Evolutionary conservation across 2,329 filamentous ascomycete genomes (phyloP).

Genomic region (Cadophora luteo-olivacea): DNA sequence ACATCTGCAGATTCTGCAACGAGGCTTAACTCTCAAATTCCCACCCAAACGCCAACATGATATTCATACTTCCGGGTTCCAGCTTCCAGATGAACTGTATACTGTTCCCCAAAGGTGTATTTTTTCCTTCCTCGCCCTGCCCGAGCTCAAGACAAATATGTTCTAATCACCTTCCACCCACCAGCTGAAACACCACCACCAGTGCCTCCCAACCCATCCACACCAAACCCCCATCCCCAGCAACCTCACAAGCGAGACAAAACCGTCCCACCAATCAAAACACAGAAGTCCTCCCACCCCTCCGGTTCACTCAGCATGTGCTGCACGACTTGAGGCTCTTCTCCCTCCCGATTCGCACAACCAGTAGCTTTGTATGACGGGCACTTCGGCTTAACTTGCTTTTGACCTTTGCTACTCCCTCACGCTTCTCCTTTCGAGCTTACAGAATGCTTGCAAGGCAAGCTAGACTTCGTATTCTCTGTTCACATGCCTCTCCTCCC

Average conservation of each 20-base stretch:
- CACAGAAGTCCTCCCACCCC: conserved; percentile 22
- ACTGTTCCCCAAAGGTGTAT: background rate
- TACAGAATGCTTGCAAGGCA: background rate
- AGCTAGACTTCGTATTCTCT: background rate
- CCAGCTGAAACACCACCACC: background rate
- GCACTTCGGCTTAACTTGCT: background rate
- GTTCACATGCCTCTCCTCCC: background rate
- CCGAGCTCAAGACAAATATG: background rate
- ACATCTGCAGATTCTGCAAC: conserved; percentile 4
- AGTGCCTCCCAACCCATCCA: background rate
- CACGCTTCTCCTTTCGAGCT: background rate
- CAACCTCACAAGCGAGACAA: background rate
- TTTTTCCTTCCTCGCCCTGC: background rate
- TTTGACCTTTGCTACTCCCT: background rate
- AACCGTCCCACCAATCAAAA: conserved; percentile 23
- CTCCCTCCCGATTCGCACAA: conserved; percentile 10
- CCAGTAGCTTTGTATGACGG: background rate
- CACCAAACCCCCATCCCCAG: background rate
- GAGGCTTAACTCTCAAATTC: background rate
- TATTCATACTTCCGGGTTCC: background rate
- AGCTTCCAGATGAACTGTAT: background rate
- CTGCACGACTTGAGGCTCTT: conserved; percentile 28
- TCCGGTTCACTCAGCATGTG: conserved; percentile 24
- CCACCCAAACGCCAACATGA: background rate
- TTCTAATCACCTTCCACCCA: background rate